phyloP scores from a whole-genome alignment of 2,329 filamentous ascomycete genomes.

The Fusarium sulawesiense region DNA sequence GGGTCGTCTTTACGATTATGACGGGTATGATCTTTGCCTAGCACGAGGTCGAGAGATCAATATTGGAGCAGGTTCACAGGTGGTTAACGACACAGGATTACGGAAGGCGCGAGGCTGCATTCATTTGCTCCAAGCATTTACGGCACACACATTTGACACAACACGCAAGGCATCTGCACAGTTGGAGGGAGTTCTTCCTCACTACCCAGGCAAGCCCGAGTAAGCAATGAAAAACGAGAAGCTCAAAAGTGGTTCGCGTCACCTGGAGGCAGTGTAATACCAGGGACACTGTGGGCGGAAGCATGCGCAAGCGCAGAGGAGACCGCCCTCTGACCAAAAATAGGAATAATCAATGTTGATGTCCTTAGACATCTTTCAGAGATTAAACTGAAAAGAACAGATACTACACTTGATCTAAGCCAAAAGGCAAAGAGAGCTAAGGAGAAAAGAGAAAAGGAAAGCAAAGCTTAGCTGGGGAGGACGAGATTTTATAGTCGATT shows the following conservation, averaged over 20 bases:
- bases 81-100: background rate
- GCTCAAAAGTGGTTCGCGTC: conserved; percentile 52
- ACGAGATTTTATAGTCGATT: conserved; percentile 37
- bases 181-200: conserved; percentile 58
- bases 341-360: conserved; percentile 83
- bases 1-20: background rate
- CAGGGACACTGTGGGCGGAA: conserved; percentile 57
- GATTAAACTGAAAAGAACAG: conserved; percentile 98
- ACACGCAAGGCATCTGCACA: background rate
- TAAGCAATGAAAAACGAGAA: conserved; percentile 55
- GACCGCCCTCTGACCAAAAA: conserved; percentile 57
- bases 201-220: conserved; percentile 53
- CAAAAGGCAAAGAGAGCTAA: conserved; percentile 66
- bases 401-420: conserved; percentile 97
- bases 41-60: background rate
- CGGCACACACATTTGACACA: fast-evolving
- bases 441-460: conserved; percentile 49
- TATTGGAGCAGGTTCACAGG: background rate
- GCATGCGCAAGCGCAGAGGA: conserved; percentile 58
- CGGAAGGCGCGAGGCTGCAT: background rate
- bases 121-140: background rate
- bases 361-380: conserved; percentile 83
- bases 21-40: conserved; percentile 11
- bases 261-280: conserved; percentile 47
- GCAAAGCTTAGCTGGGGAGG: conserved; percentile 21